Conservation (phyloP, 2,329 filamentous ascomycete species). For the Neofusicoccum umdonicola region DNA sequence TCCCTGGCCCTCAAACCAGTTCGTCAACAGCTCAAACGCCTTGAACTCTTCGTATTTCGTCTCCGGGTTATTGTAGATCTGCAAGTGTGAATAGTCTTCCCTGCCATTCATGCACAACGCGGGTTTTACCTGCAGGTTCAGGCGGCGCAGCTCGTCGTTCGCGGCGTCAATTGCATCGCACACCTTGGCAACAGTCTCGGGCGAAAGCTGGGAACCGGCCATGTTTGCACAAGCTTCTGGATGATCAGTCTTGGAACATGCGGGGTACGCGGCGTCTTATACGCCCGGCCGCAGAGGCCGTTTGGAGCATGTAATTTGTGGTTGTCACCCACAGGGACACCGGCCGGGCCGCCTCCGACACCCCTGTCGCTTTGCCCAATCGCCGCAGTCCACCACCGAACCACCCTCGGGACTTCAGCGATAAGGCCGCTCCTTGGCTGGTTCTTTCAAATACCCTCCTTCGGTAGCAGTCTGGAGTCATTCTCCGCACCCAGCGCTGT, state of each 20-base stretch:
- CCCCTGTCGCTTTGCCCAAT: background rate
- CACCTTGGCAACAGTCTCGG: background rate
- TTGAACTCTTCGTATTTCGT: conserved; percentile 49
- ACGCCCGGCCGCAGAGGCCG: background rate
- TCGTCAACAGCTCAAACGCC: conserved; percentile 51
- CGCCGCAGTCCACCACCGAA: background rate
- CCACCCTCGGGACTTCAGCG: background rate
- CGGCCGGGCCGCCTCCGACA: conserved; percentile 4
- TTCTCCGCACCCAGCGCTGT: background rate
- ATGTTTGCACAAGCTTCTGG: background rate
- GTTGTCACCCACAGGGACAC: conserved; percentile 1
- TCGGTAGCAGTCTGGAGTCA: background rate
- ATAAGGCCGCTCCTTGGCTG: background rate
- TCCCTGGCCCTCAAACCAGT: conserved; percentile 45
- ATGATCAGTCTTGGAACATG: background rate
- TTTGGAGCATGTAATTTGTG: background rate
- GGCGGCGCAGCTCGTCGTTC: background rate
- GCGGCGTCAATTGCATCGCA: conserved; percentile 3
- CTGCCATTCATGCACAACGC: no score
- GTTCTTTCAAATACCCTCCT: background rate
- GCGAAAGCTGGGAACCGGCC: background rate
- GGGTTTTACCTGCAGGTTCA: background rate
- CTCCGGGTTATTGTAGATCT: conserved; percentile 53
- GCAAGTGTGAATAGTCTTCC: conserved; percentile 10
- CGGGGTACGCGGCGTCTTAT: background rate